Percentiles rank a stretch among this genome's conserved stretches.
Conservation (phyloP, 371 early-diverging fungal species). For the Entomophthora muscae region DNA sequence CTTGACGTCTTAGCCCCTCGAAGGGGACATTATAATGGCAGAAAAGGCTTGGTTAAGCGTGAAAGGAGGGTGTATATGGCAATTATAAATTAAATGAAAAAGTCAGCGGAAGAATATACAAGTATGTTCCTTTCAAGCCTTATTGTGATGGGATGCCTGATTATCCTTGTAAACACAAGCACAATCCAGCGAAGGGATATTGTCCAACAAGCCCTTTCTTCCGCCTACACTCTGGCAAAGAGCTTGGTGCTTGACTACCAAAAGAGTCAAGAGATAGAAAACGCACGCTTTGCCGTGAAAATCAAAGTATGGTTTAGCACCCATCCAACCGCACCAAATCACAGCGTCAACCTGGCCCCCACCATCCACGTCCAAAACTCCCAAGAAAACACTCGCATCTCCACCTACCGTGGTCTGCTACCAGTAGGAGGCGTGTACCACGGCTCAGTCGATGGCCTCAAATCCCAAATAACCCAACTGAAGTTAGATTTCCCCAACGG, state of each 20-base stretch:
- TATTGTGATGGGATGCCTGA: too few relatives aligned
- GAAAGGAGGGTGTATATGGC: too few relatives aligned
- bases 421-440: background rate
- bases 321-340: background rate
- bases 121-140: too few relatives aligned
- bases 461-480: background rate
- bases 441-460: background rate
- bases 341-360: background rate
- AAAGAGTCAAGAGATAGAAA: background rate
- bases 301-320: background rate
- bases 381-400: background rate
- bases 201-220: background rate
- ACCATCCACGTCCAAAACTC: background rate
- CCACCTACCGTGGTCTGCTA: background rate
- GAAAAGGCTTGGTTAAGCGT: too few relatives aligned
- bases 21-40: too few relatives aligned
- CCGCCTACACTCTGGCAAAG: background rate
- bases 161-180: too few relatives aligned
- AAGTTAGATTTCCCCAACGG: background rate
- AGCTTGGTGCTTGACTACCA: background rate
- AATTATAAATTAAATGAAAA: too few relatives aligned
- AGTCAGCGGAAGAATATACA: too few relatives aligned
- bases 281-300: background rate
- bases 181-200: background rate
- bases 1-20: too few relatives aligned